Percentiles rank a stretch among this genome's conserved stretches.
phyloP scores from a whole-genome alignment of 495 filamentous ascomycete species.

The Aspergillus carlsbadensis region DNA sequence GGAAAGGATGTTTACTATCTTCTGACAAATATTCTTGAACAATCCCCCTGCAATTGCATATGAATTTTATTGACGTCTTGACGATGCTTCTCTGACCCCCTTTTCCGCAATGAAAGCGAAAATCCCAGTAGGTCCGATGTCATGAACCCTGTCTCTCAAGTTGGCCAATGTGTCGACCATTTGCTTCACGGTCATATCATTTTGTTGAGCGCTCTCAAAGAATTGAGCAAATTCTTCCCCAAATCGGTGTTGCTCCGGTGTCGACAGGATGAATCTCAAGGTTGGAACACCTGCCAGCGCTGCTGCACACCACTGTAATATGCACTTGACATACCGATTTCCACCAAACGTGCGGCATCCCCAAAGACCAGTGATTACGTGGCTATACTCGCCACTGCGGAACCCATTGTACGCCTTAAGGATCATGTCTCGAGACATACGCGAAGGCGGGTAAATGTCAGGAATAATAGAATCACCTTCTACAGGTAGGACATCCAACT shows the following conservation, averaged over 20 bases:
- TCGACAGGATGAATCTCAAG: not conserved
- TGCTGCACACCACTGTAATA: conserved; percentile 8
- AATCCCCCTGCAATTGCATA: no score
- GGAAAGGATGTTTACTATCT: no score
- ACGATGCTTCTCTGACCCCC: no score
- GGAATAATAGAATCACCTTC: not conserved
- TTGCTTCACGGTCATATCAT: not conserved
- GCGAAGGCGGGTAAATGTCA: not conserved
- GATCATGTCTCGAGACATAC: not conserved
- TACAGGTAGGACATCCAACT: not conserved
- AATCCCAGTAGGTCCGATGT: not conserved
- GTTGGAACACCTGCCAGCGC: not conserved
- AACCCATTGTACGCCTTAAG: not conserved
- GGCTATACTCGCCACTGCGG: not conserved
- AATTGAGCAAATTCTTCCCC: not conserved
- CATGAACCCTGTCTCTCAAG: not conserved
- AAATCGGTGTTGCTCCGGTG: not conserved
- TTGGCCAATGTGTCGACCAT: not conserved
- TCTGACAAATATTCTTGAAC: no score
- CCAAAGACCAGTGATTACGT: conserved; percentile 1
- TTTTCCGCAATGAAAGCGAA: not conserved
- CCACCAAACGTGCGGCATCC: conserved; percentile 4
- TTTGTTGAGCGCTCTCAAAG: not conserved
- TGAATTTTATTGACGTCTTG: no score
- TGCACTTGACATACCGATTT: conserved; percentile 3